These are phyloP conservation scores for Posidonia australis DNA, from an alignment of 106 monocot genomes.

Conservation along the genomic window DNA sequence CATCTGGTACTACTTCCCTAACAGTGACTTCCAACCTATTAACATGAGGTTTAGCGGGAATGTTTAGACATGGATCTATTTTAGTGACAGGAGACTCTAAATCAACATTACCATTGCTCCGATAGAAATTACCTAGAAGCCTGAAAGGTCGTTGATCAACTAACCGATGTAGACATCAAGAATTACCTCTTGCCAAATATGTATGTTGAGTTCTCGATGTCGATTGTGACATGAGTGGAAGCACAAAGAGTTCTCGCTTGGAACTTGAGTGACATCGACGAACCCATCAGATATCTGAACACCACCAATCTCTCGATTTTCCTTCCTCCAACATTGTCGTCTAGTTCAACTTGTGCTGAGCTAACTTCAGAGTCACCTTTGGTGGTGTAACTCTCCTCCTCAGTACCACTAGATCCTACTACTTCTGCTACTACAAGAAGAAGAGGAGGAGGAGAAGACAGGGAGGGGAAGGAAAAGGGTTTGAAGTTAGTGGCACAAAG, in stretches of 20 bases:
- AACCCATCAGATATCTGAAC: conserved; percentile 17
- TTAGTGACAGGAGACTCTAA: conserved; percentile 7
- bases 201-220: conserved; percentile 34
- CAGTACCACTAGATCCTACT: too few species aligned
- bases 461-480: not conserved
- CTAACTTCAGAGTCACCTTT: not conserved
- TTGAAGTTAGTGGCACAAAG: too few species aligned
- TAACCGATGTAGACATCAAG: too few species aligned
- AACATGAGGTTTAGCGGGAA: conserved; percentile 27
- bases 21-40: conserved; percentile 12
- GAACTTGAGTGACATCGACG: conserved; percentile 21
- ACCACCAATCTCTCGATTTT: too few species aligned
- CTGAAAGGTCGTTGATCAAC: conserved; percentile 14
- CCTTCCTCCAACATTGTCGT: not conserved
- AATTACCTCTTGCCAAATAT: conserved; percentile 25
- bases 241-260: too few species aligned
- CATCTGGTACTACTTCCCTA: conserved; percentile 11
- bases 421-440: too few species aligned
- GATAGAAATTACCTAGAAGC: conserved; percentile 10
- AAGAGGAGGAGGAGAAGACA: conserved; percentile 3
- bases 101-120: conserved; percentile 26
- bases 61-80: conserved; percentile 24
- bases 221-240: conserved; percentile 22
- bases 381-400: too few species aligned
- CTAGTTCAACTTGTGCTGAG: not conserved